Conservation (phyloP, 257 asterid genomes). For the Solanum arcanum region DNA sequence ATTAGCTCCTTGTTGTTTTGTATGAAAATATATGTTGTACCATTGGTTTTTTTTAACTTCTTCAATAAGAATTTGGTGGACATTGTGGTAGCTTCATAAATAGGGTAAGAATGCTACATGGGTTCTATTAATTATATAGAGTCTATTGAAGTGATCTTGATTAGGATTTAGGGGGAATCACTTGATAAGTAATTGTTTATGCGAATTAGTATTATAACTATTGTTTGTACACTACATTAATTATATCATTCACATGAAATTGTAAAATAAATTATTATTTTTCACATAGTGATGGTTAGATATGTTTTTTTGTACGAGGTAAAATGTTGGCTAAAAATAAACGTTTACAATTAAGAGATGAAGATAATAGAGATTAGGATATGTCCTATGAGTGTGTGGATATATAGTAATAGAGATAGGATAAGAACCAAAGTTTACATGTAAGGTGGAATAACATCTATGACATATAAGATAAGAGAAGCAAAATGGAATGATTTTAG, state of each 20-base stretch:
- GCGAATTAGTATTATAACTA: neutral
- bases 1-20: no score
- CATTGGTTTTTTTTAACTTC: no score
- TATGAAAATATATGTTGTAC: no score
- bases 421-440: neutral
- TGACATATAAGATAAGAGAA: neutral
- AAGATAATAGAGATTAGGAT: neutral
- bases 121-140: no score
- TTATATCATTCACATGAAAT: neutral
- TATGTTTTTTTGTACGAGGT: rapidly evolving
- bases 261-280: neutral
- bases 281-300: neutral
- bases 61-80: no score
- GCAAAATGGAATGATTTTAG: neutral
- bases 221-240: neutral
- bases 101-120: neutral
- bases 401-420: neutral
- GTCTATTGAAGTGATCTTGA: no score
- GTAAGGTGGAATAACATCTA: neutral
- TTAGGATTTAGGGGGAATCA: no score
- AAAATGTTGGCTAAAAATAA: neutral
- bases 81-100: no score
- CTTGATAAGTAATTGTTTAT: no score
- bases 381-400: rapidly evolving
- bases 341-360: neutral